These are phyloP conservation scores for Wickerhamiella sergipiensis DNA, from an alignment of 805 yeast species.

Conservation along the genomic window DNA sequence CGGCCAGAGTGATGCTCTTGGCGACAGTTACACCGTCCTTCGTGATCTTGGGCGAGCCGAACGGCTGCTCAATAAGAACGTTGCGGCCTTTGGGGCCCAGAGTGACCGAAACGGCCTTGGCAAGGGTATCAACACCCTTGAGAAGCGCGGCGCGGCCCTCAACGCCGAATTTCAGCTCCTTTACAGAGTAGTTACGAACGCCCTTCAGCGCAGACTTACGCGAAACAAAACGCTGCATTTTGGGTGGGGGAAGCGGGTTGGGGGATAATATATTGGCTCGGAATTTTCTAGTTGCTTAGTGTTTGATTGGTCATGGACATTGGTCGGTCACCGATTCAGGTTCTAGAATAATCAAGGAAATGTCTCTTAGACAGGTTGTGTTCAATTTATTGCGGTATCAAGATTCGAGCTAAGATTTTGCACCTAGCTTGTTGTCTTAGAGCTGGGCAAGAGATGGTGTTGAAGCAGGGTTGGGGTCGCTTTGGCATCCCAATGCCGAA, in stretches of 20 bases:
- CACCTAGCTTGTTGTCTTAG: too few species aligned
- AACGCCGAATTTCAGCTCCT: slow-evolving; percentile 91
- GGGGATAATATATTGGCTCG: background rate
- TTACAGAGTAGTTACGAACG: slow-evolving; percentile 40
- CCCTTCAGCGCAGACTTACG: slow-evolving; percentile 14
- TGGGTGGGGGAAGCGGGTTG: background rate
- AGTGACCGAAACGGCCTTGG: slow-evolving; percentile 93
- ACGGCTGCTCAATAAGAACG: slow-evolving; percentile 90
- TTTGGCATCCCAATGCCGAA: background rate
- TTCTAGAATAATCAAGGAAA: background rate
- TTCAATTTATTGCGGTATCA: too few species aligned
- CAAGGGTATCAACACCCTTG: slow-evolving; percentile 87
- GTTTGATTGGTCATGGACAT: background rate
- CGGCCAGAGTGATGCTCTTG: slow-evolving; percentile 61
- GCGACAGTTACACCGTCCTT: slow-evolving; percentile 99
- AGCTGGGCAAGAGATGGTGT: too few species aligned
- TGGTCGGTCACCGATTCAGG: background rate
- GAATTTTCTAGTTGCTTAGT: slow-evolving; percentile 1
- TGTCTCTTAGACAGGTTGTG: too few species aligned
- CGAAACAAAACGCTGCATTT: slow-evolving; percentile 2
- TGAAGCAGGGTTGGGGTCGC: background rate
- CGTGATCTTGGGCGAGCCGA: slow-evolving; percentile 95
- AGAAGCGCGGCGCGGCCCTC: slow-evolving; percentile 92
- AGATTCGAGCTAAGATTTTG: too few species aligned
- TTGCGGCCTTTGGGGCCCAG: slow-evolving; percentile 97